Percentiles rank a stretch among this genome's conserved stretches.
Evolutionary conservation across 129 eudicot genomes (phyloP).

Genomic region (Calendula officinalis): DNA sequence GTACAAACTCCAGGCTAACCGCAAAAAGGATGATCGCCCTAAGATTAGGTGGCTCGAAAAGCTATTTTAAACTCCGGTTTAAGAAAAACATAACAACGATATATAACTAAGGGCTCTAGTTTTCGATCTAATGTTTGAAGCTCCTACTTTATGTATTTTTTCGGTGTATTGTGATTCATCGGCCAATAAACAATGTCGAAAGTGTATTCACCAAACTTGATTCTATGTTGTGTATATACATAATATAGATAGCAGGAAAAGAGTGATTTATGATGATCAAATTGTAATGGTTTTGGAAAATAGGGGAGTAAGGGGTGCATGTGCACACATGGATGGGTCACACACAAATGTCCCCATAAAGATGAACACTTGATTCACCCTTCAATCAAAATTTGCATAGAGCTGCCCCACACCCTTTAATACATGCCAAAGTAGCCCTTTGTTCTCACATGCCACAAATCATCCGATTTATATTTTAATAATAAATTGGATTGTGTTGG

Average conservation of each 20-base stretch:
- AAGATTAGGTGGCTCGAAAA: no score
- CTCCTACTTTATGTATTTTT: neutral
- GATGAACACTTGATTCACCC: slow-evolving; percentile 37
- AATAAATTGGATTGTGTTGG: neutral
- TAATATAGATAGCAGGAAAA: neutral
- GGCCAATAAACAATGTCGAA: neutral
- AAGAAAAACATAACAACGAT: no score
- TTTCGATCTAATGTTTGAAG: neutral
- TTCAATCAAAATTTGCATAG: slow-evolving; percentile 31
- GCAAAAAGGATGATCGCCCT: neutral
- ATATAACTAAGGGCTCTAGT: no score
- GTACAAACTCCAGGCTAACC: neutral
- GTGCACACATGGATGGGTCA: slow-evolving; percentile 44
- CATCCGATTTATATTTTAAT: neutral
- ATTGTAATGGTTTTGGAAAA: slow-evolving; percentile 29
- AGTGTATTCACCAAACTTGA: neutral
- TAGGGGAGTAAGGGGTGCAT: slow-evolving; percentile 31
- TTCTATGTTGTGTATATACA: neutral
- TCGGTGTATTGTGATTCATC: neutral
- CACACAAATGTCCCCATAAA: slow-evolving; percentile 39
- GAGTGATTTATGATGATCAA: slow-evolving; percentile 21
- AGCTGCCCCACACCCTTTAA: slow-evolving; percentile 36
- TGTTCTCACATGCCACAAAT: slow-evolving; percentile 27
- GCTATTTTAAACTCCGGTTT: no score
- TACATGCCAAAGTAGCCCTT: slow-evolving; percentile 36